Evolutionary conservation across 2,329 filamentous ascomycete species (phyloP), one percentile per base, ranked within the genome.

Genomic region (Coniochaeta hoffmannii): DNA sequence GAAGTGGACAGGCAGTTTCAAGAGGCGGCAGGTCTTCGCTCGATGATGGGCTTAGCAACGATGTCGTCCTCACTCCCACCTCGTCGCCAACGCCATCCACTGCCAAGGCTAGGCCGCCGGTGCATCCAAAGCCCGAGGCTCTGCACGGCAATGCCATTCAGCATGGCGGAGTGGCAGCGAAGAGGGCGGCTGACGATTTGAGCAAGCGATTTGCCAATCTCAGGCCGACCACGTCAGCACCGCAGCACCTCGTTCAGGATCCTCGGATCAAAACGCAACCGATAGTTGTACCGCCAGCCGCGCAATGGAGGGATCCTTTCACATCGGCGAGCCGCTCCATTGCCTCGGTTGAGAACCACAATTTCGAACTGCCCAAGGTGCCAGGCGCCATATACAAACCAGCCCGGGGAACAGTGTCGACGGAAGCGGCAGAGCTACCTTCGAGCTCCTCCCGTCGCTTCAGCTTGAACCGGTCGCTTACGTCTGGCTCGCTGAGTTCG

Each of bases 361-460:
- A 81, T 8, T 76, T 80, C 11, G 76, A 75, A 15, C 72, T 90
- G 64, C 88, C 88, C 11, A 88, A 87, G 66, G 71, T 86, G 49
- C 88, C 88, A 1, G 86, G 86, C 63, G 86, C 88, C 8, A 88
- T 89, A 4, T 92, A 91, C 65, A 90, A 85, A 62, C 88, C 88
- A n/a, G 86, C 86, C 1, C 79, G 87, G 32, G 89, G 88, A 28
- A 87, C 84, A 55, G 76, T 86, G 4, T 83, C 85, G 3, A 82
- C 80, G 24, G 83, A 85, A 57, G 78, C 82, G 24, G 80, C 87
- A 9, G 79, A 85, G 38, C 77, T 85, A 2, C 87, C 87, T 1
- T 77, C 85, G 24, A 86, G 81, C 62, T 85, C 82, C 3, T 79
- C 85, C 1, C 76, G 86, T 15, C 83, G 81, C 59, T 85, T 83